A percentile compares a stretch with the other conserved stretches of the same genome.
Evolutionary conservation across 495 filamentous ascomycete species (phyloP).

Genomic region (Podospora comata): DNA sequence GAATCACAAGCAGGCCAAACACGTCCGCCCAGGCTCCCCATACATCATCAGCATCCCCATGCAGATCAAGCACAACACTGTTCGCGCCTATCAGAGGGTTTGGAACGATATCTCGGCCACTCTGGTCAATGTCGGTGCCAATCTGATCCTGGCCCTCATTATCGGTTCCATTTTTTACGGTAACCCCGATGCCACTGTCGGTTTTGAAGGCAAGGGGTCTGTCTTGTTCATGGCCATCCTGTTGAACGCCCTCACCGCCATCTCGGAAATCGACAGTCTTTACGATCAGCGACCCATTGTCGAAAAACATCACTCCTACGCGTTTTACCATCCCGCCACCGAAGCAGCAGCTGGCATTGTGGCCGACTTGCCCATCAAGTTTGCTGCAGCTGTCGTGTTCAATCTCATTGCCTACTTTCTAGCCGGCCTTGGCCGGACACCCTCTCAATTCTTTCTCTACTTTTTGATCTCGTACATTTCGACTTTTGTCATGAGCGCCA

Average conservation of each 20-base stretch:
- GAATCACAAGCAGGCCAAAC: conserved; percentile 35
- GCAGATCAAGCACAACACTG: conserved; percentile 55
- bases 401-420: conserved; percentile 60
- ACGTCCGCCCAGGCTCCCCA: conserved; percentile 47
- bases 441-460: conserved; percentile 61
- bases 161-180: conserved; percentile 49
- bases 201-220: conserved; percentile 55
- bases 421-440: conserved; percentile 49
- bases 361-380: conserved; percentile 57
- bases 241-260: conserved; percentile 50
- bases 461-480: conserved; percentile 54
- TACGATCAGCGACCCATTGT: conserved; percentile 62
- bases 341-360: conserved; percentile 59
- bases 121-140: conserved; percentile 24
- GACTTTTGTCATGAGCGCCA: conserved; percentile 54
- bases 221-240: conserved; percentile 55
- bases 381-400: conserved; percentile 49
- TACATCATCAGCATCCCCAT: conserved; percentile 55
- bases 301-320: conserved; percentile 62
- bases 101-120: conserved; percentile 36
- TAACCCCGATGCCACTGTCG: conserved; percentile 40
- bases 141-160: conserved; percentile 47
- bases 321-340: conserved; percentile 62
- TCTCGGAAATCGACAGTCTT: conserved; percentile 59
- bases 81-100: conserved; percentile 49